These are phyloP conservation scores for Carpinus viminea DNA, from an alignment of 306 rosid species.

Conservation along the genomic window DNA sequence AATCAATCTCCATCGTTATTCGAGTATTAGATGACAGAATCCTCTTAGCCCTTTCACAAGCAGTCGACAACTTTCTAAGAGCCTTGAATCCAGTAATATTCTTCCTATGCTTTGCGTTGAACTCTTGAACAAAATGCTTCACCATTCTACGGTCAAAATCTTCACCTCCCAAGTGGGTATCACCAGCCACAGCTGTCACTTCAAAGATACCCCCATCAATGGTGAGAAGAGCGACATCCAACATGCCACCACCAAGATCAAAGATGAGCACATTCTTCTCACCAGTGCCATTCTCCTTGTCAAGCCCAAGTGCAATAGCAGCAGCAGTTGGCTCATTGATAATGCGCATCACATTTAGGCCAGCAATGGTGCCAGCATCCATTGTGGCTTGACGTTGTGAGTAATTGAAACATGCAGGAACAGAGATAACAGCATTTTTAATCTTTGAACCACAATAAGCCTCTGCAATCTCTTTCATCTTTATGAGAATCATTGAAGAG, in stretches of 20 bases:
- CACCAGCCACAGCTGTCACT: constrained; percentile 42
- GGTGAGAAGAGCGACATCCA: constrained; percentile 45
- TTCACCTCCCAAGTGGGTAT: constrained; percentile 45
- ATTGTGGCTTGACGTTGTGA: constrained; percentile 41
- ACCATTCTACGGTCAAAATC: constrained; percentile 45
- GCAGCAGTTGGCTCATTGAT: constrained; percentile 46
- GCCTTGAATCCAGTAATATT: constrained; percentile 34
- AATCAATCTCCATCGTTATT: constrained; percentile 39
- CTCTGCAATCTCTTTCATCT: constrained; percentile 42
- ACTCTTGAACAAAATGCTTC: constrained; percentile 40
- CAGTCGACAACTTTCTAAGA: constrained; percentile 30
- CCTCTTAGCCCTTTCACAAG: constrained; percentile 50
- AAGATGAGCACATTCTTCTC: constrained; percentile 38
- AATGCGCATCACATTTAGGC: constrained; percentile 41
- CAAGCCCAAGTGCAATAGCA: constrained; percentile 49
- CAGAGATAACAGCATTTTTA: constrained; percentile 40
- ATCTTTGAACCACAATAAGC: constrained; percentile 30
- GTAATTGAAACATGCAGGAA: constrained; percentile 43
- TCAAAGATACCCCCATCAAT: constrained; percentile 41
- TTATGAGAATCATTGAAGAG: constrained; percentile 34
- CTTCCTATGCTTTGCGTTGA: constrained; percentile 43
- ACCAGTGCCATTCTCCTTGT: constrained; percentile 23
- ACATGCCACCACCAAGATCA: constrained; percentile 42
- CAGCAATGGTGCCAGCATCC: constrained; percentile 40
- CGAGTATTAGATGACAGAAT: constrained; percentile 37